Evolutionary conservation across 768 basidiomycete species (phyloP).

Genomic region (Podaxis sp.): DNA sequence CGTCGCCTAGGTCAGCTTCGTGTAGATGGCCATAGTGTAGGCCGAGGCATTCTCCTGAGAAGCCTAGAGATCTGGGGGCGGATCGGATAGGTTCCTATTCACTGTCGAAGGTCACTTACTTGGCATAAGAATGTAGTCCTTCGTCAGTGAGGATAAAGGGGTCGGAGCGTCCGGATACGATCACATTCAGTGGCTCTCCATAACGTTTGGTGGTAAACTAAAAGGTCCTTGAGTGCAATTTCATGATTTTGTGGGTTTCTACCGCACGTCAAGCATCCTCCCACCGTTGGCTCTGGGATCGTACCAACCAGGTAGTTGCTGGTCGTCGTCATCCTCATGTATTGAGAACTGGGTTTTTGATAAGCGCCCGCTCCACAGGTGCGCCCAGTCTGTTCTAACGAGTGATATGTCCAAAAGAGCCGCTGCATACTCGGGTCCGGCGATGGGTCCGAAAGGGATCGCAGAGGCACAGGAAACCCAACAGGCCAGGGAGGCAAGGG

Average conservation of each 20-base stretch:
- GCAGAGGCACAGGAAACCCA: slow-evolving; percentile 4
- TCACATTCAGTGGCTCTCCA: slow-evolving; percentile 85
- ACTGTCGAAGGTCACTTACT: slow-evolving; percentile 36
- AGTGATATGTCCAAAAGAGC: not conserved
- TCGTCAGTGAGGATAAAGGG: slow-evolving; percentile 75
- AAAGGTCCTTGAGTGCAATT: not conserved
- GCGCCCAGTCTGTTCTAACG: not conserved
- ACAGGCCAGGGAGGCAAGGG: not conserved
- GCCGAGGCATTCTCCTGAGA: slow-evolving; percentile 80
- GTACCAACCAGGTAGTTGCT: slow-evolving; percentile 36
- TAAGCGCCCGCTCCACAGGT: not conserved
- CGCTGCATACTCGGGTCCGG: slow-evolving; percentile 1
- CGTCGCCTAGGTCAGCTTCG: slow-evolving; percentile 82
- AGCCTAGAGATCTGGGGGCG: slow-evolving; percentile 68
- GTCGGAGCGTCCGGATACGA: slow-evolving; percentile 78
- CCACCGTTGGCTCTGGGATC: slow-evolving; percentile 80
- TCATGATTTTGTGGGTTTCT: not conserved
- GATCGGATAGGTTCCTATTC: not conserved
- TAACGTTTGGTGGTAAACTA: slow-evolving; percentile 64
- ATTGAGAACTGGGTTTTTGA: not conserved
- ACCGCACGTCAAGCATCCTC: slow-evolving; percentile 69
- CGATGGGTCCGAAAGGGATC: not conserved
- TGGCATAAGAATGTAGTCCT: slow-evolving; percentile 70
- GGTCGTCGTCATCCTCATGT: not conserved
- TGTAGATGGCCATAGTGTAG: slow-evolving; percentile 76